These are phyloP conservation scores for Cyclospora cayetanensis DNA, from an alignment of 169 alveolate species.

Conservation along the genomic window DNA sequence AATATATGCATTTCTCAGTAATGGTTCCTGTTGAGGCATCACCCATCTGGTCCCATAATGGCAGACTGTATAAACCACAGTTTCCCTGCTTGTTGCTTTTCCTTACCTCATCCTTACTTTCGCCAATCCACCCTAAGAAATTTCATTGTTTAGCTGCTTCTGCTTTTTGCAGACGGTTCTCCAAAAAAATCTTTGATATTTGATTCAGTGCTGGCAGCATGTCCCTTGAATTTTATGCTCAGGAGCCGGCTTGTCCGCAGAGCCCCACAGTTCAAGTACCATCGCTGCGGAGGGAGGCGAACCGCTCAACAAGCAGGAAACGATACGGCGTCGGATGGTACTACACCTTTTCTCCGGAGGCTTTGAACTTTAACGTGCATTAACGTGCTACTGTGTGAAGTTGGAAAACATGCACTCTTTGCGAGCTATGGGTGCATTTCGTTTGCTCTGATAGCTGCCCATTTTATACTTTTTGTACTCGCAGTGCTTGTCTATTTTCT, in stretches of 20 bases:
- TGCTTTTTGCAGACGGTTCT: too few species aligned
- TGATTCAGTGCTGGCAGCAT: neutral
- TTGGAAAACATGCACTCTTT: neutral
- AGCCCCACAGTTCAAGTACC: neutral
- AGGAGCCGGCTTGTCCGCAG: neutral
- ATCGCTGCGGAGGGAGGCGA: slow-evolving; percentile 9
- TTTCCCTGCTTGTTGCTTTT: too few species aligned
- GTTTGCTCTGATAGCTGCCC: neutral
- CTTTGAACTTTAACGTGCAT: neutral
- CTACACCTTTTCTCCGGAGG: neutral
- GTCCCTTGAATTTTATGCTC: neutral
- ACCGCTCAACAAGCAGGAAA: slow-evolving; percentile 9
- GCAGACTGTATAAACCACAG: neutral
- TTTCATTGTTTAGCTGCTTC: neutral
- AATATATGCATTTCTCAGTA: too few species aligned
- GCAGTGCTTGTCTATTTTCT: neutral
- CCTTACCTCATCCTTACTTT: neutral
- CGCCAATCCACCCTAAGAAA: neutral
- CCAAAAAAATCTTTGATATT: too few species aligned
- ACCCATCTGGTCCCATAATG: neutral
- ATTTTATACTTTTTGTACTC: neutral
- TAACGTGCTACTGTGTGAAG: neutral
- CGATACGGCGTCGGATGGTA: slow-evolving; percentile 18
- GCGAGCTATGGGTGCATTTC: neutral
- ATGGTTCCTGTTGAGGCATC: neutral